Conservation (phyloP, 1,284 basidiomycete genomes). For the Boletus smithii region DNA sequence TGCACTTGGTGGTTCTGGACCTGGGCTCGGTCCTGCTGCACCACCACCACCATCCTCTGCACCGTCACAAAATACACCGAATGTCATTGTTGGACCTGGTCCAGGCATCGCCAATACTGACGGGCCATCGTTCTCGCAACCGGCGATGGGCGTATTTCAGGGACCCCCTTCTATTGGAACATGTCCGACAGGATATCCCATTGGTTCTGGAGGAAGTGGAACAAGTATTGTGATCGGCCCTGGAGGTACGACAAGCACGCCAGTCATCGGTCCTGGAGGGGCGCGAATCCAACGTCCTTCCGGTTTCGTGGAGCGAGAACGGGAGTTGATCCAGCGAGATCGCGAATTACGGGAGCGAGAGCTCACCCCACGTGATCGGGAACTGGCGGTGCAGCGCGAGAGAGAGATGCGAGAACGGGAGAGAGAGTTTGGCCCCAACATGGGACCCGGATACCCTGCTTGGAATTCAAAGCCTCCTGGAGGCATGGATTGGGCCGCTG, state of each 20-base stretch:
- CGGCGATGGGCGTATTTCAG: slow-evolving; percentile 34
- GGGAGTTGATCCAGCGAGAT: slow-evolving; percentile 24
- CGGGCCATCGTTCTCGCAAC: slow-evolving; percentile 22
- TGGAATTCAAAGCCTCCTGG: slow-evolving; percentile 29
- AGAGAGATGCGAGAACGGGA: slow-evolving; percentile 25
- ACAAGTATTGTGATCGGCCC: slow-evolving; percentile 28
- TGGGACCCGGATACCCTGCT: slow-evolving; percentile 19
- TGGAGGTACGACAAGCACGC: slow-evolving; percentile 21
- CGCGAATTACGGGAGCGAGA: slow-evolving; percentile 26
- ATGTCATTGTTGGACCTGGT: slow-evolving; percentile 13
- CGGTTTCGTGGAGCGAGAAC: slow-evolving; percentile 29
- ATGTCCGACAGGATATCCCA: slow-evolving; percentile 21
- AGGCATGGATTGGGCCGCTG: slow-evolving; percentile 28
- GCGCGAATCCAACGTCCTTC: slow-evolving; percentile 27
- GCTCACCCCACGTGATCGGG: slow-evolving; percentile 23
- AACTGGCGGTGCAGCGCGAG: slow-evolving; percentile 21
- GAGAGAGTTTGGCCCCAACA: slow-evolving; percentile 24
- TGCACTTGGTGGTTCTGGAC: slow-evolving; percentile 12
- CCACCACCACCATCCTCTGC: slow-evolving; percentile 6
- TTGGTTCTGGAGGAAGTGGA: slow-evolving; percentile 22
- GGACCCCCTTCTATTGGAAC: slow-evolving; percentile 24
- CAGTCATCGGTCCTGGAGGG: slow-evolving; percentile 19
- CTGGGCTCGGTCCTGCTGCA: slow-evolving; percentile 8
- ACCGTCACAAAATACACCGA: slow-evolving; percentile 15
- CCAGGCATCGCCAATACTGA: slow-evolving; percentile 18